Evolutionary conservation across 1,139 yeast genomes (phyloP).

Genomic region (Scheffersomyces insectosa): DNA sequence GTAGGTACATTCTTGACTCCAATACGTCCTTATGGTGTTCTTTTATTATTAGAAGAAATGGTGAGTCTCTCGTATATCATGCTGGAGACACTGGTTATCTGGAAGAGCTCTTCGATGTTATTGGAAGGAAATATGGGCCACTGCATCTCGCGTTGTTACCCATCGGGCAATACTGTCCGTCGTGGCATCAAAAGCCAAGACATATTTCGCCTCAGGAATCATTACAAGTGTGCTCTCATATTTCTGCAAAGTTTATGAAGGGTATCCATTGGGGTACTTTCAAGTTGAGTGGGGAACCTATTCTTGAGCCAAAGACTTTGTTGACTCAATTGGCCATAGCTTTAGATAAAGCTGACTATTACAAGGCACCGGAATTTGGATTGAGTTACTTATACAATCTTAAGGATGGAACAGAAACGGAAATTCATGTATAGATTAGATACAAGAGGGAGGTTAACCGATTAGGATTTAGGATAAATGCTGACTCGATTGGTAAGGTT

Average conservation of each 20-base stretch:
- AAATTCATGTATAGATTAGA: not conserved
- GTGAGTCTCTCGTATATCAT: constrained; percentile 74
- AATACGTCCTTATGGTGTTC: constrained; percentile 89
- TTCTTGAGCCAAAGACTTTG: constrained; percentile 69
- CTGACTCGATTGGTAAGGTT: too few relatives aligned
- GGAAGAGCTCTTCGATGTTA: constrained; percentile 63
- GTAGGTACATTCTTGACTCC: constrained; percentile 73
- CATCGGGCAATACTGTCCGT: constrained; percentile 93
- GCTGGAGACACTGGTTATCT: constrained; percentile 96
- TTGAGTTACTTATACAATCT: constrained; percentile 40
- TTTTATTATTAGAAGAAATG: constrained; percentile 64
- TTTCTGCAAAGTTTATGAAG: constrained; percentile 61
- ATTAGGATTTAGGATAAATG: too few relatives aligned
- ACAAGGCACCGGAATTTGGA: constrained; percentile 45
- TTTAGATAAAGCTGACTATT: constrained; percentile 19
- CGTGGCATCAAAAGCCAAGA: constrained; percentile 91
- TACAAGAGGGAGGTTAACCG: too few relatives aligned
- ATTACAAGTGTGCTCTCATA: constrained; percentile 61
- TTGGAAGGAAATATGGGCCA: constrained; percentile 64
- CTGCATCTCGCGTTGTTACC: constrained; percentile 76
- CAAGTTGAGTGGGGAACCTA: constrained; percentile 83
- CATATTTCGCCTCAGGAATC: constrained; percentile 86
- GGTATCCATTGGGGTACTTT: constrained; percentile 98
- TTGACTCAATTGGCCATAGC: constrained; percentile 25
- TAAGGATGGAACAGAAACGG: constrained; percentile 7